Percentiles rank a stretch among this genome's conserved stretches.
Evolutionary conservation across 108 stramenopile genomes (phyloP).

Genomic region (Hondaea fermentalgiana): DNA sequence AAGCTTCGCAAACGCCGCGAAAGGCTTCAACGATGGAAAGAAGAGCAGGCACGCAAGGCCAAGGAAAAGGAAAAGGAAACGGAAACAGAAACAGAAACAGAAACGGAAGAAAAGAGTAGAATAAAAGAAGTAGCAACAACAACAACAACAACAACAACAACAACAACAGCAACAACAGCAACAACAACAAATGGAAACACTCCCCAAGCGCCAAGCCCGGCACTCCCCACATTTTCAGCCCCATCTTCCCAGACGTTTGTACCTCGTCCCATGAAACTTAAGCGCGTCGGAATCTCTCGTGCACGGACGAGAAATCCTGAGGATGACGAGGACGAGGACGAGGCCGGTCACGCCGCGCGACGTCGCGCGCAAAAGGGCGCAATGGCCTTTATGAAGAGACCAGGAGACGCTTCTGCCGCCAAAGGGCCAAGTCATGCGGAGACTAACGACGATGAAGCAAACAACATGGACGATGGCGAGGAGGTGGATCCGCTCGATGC

Average conservation of each 20-base stretch:
- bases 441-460: too few relatives aligned
- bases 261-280: background rate
- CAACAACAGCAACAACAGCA: too few relatives aligned
- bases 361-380: background rate
- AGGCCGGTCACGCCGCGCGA: background rate
- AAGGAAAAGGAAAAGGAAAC: background rate
- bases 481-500: slow-evolving; percentile 39
- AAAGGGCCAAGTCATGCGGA: too few relatives aligned
- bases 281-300: background rate
- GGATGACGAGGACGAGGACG: background rate
- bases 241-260: background rate
- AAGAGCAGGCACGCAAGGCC: background rate
- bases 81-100: background rate
- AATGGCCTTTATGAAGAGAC: background rate
- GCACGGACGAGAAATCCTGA: background rate
- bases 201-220: too few relatives aligned
- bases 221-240: too few relatives aligned
- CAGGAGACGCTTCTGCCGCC: slow-evolving; percentile 12
- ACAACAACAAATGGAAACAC: too few relatives aligned
- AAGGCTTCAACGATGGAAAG: background rate
- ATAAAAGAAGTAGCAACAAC: too few relatives aligned
- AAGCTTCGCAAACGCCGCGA: background rate
- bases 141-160: too few relatives aligned
- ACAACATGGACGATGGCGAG: too few relatives aligned
- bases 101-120: background rate